Percentiles rank a stretch among this genome's conserved stretches.
phyloP scores from a whole-genome alignment of 2,329 filamentous ascomycete species.

The Ascochyta clinopodiicola region DNA sequence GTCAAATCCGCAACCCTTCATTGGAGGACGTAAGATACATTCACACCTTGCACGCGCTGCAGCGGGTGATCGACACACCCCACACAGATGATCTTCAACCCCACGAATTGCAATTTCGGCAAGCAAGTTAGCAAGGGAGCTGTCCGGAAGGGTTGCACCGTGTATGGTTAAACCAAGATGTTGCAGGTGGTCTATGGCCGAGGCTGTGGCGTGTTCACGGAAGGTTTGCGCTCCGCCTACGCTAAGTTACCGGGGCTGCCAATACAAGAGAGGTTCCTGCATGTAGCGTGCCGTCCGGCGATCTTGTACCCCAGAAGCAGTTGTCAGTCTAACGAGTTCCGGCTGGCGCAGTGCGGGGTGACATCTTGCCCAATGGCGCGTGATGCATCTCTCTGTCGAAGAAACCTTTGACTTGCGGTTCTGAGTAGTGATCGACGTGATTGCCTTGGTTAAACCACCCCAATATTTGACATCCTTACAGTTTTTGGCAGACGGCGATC shows the following conservation, averaged over 20 bases:
- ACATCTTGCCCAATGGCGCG: constrained; percentile 11
- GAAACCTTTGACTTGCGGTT: not conserved
- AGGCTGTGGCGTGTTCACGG: constrained; percentile 7
- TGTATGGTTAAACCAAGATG: not conserved
- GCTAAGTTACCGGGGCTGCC: not conserved
- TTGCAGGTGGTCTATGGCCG: not conserved
- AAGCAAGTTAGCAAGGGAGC: not conserved
- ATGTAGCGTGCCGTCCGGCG: constrained; percentile 6
- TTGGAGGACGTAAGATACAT: constrained; percentile 5
- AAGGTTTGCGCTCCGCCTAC: constrained; percentile 7
- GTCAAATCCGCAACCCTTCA: constrained; percentile 4
- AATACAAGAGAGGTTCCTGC: constrained; percentile 11
- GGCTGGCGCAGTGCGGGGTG: constrained; percentile 14
- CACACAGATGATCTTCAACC: constrained; percentile 7
- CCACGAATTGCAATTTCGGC: not conserved
- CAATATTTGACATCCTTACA: not conserved
- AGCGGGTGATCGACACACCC: constrained; percentile 15
- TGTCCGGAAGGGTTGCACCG: not conserved
- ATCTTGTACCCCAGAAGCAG: constrained; percentile 4
- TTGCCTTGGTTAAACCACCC: not conserved
- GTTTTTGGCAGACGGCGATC: constrained; percentile 7
- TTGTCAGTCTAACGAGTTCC: constrained; percentile 1
- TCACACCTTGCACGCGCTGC: constrained; percentile 1
- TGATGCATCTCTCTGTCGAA: constrained; percentile 9
- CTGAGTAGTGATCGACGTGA: constrained; percentile 2